Evolutionary conservation across 2,329 filamentous ascomycete genomes (phyloP), one percentile per base, ranked within the genome.

Genomic region (Botrytis paeoniae): DNA sequence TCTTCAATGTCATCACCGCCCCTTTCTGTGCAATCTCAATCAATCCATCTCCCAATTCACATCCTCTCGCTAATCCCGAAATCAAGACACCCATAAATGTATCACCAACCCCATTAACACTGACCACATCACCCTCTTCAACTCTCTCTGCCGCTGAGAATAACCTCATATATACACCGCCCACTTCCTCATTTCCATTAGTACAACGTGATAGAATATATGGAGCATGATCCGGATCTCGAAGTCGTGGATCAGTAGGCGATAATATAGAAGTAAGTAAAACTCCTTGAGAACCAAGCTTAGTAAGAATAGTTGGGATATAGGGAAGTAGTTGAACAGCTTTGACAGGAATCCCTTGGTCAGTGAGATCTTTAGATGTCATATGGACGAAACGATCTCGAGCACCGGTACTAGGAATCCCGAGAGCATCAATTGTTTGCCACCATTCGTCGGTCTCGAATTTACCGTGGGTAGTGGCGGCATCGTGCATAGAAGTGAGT

Each of bases 81-180:
- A 97, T 85, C 72, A 98, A 78, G 22, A 94, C 92, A 0, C 95
- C 96, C 14, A 97, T 85, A 81, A 98, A 95, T 0, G 96, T 98
- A 82, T 99, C 96, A 0, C 96, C 96, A 3, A 94, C 94, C 0
- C 95, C 96, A 81, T 98, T 98, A 16, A 98, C 95, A 64, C 94
- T 97, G 1, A 95, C 89, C 1, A 97, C 86, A 39, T 96, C 89
- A 29, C 87, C 83, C 0, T 96, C 89, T 32, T 87, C 83, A 0
- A 97, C 86, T 25, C 85, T 83, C 80, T 92, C 89, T 0, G 88
- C 88, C 0, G 92, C 85, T 0, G 92, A 89, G 63, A 79, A 84
- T 0, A 91, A 80, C 9, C 89, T 83, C 91, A 98, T 94, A 79
- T 98, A 98, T 4, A 98, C 86, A 0, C 95, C 95, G 0, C 94